A percentile compares a stretch with the other conserved stretches of the same genome.
phyloP scores from a whole-genome alignment of 768 basidiomycete species.

The Gloeophyllum trabeum region DNA sequence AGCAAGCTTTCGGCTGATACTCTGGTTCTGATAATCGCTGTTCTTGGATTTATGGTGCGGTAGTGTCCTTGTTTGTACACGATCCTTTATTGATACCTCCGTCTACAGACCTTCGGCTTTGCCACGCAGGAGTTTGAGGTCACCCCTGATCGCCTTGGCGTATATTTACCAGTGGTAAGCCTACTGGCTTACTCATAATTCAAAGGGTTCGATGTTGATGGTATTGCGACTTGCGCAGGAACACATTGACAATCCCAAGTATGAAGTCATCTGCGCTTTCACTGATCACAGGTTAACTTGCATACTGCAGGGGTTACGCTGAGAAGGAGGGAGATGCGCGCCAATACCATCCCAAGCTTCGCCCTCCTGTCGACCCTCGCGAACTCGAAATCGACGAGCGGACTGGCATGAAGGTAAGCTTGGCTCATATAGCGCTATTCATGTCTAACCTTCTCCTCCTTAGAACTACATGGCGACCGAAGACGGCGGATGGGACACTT shows the following conservation, averaged over 20 bases:
- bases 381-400: slow-evolving; percentile 70
- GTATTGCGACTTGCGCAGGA: too few relatives aligned
- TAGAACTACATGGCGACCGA: slow-evolving; percentile 76
- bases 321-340: slow-evolving; percentile 64
- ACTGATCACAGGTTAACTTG: neutral
- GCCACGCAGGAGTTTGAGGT: slow-evolving; percentile 63
- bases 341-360: slow-evolving; percentile 55
- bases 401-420: slow-evolving; percentile 66
- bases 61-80: neutral
- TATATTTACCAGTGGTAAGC: slow-evolving; percentile 61
- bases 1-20: slow-evolving; percentile 56
- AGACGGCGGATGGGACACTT: slow-evolving; percentile 62
- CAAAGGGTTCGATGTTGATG: too few relatives aligned
- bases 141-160: slow-evolving; percentile 60
- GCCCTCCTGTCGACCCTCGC: slow-evolving; percentile 59
- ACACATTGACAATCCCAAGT: slow-evolving; percentile 77
- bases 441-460: neutral
- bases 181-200: too few relatives aligned
- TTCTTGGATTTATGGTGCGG: slow-evolving; percentile 10
- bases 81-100: neutral
- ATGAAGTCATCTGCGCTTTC: slow-evolving; percentile 4
- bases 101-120: slow-evolving; percentile 43
- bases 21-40: slow-evolving; percentile 44
- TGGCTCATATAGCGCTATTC: neutral
- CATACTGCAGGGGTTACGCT: slow-evolving; percentile 43